phyloP scores from a whole-genome alignment of 306 rosid genomes.

The Dalbergia cultrata region DNA sequence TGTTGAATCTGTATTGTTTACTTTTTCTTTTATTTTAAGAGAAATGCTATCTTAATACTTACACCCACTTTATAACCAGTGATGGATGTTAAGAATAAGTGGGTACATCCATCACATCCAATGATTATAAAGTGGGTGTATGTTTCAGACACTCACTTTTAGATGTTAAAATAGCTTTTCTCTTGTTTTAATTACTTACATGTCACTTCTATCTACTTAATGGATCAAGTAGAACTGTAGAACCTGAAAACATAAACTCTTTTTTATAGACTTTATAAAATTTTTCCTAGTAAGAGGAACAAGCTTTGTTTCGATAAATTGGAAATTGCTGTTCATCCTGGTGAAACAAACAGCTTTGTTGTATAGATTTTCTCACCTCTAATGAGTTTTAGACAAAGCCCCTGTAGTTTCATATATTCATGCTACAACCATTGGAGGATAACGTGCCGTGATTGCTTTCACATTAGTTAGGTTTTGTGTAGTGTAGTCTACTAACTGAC shows the following conservation, averaged over 20 bases:
- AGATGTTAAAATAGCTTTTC: no score
- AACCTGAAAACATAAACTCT: not conserved
- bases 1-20: conserved; percentile 22
- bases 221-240: not conserved
- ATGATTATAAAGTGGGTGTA: no score
- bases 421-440: not conserved
- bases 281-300: not conserved
- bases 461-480: not conserved
- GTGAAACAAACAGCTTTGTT: not conserved
- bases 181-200: not conserved
- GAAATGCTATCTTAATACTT: no score
- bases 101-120: no score
- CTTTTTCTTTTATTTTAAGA: not conserved
- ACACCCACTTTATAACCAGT: no score
- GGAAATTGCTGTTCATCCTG: not conserved
- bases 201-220: not conserved
- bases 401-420: not conserved
- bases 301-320: not conserved
- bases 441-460: not conserved
- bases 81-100: no score
- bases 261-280: not conserved
- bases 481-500: not conserved
- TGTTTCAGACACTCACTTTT: no score
- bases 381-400: no score
- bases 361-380: not conserved